Evolutionary conservation across 441 rosid species (phyloP).

Genomic region (Erodium trifolium): DNA sequence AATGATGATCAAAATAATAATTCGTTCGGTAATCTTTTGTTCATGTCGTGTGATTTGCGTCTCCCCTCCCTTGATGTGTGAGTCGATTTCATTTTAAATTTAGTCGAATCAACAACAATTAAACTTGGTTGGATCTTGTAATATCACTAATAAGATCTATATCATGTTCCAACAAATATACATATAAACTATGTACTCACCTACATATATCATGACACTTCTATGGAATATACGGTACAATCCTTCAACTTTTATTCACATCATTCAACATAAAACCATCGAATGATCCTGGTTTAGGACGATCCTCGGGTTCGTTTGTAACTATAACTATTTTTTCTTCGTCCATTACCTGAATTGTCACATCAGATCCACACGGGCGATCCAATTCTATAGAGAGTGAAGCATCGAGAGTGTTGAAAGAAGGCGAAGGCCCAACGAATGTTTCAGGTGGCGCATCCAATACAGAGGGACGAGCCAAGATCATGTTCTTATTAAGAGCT

Average conservation of each 20-base stretch:
- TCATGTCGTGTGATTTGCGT: too few relatives aligned
- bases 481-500: slow-evolving; percentile 15
- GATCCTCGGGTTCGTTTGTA: slow-evolving; percentile 4
- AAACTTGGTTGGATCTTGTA: too few relatives aligned
- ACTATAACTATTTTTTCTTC: slow-evolving; percentile 5
- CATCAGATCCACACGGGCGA: background rate
- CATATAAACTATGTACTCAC: background rate
- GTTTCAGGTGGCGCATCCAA: slow-evolving; percentile 13
- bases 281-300: slow-evolving; percentile 16
- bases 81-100: too few relatives aligned
- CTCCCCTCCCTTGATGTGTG: too few relatives aligned
- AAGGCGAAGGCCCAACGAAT: slow-evolving; percentile 23
- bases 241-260: background rate
- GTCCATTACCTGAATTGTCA: slow-evolving; percentile 5
- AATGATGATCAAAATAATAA: too few relatives aligned
- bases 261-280: slow-evolving; percentile 24
- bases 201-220: background rate
- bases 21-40: too few relatives aligned
- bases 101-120: too few relatives aligned
- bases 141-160: too few relatives aligned
- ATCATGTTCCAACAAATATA: too few relatives aligned
- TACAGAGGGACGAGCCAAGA: slow-evolving; percentile 6
- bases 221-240: background rate
- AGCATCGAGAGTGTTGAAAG: slow-evolving; percentile 26
- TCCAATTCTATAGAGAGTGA: slow-evolving; percentile 13